These are phyloP conservation scores for Sporothrix inflata DNA, from an alignment of 2,329 filamentous ascomycete genomes.

Conservation along the genomic window DNA sequence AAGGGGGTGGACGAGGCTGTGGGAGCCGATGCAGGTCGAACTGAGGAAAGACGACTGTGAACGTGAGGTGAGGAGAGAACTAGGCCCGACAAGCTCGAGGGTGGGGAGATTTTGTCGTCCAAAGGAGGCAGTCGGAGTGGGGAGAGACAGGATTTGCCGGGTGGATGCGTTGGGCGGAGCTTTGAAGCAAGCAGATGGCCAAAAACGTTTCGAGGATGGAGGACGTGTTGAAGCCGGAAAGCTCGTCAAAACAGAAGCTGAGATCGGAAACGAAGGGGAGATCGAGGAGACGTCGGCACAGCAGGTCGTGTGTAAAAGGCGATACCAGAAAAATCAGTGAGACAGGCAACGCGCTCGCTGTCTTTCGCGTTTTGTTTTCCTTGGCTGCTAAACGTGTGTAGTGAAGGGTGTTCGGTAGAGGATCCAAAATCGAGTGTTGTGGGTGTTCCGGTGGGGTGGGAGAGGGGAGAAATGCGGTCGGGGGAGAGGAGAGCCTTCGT, in stretches of 20 bases:
- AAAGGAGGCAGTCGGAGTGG: slow-evolving; percentile 14
- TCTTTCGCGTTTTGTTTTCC: slow-evolving; percentile 27
- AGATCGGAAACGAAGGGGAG: background rate
- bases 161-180: slow-evolving; percentile 20
- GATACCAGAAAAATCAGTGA: background rate
- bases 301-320: background rate
- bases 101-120: slow-evolving; percentile 23
- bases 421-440: background rate
- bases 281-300: background rate
- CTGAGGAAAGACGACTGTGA: background rate
- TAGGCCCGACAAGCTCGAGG: slow-evolving; percentile 1
- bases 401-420: background rate
- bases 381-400: background rate
- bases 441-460: slow-evolving; percentile 1
- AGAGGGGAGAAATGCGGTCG: background rate
- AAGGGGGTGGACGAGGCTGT: background rate
- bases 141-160: slow-evolving; percentile 26
- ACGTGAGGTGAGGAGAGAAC: background rate
- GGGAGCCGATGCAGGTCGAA: slow-evolving; percentile 2
- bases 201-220: background rate
- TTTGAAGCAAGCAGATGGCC: background rate
- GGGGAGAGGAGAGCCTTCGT: background rate
- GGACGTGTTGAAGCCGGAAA: background rate
- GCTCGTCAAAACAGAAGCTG: background rate
- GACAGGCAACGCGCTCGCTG: slow-evolving; percentile 28